A percentile compares a stretch with the other conserved stretches of the same genome.
phyloP scores from a whole-genome alignment of 495 filamentous ascomycete species.

The Penicillium lividum region DNA sequence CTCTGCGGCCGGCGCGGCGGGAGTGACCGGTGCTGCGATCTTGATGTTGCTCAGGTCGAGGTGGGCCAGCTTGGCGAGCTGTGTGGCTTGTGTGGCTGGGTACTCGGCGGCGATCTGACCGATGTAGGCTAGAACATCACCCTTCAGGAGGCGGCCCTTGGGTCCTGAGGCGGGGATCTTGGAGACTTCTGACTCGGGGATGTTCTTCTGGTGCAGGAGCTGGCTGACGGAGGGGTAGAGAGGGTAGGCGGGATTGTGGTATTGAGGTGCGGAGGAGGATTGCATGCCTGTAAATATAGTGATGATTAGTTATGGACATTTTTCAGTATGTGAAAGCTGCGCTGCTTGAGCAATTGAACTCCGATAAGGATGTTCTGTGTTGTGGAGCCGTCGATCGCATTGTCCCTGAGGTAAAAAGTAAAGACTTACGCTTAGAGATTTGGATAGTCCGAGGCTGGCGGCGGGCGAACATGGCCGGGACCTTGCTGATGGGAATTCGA shows the following conservation, averaged over 20 bases:
- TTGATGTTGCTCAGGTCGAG: conserved; percentile 96
- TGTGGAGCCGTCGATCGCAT: conserved; percentile 2
- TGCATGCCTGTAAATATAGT: conserved; percentile 29
- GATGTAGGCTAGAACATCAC: conserved; percentile 89
- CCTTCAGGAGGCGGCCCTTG: conserved; percentile 87
- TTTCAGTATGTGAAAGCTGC: background rate
- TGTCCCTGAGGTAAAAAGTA: conserved; percentile 3
- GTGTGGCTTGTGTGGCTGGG: conserved; percentile 65
- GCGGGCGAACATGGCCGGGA: conserved; percentile 42
- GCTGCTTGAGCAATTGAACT: conserved; percentile 5
- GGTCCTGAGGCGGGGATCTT: conserved; percentile 87
- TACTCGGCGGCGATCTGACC: conserved; percentile 70
- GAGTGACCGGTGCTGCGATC: conserved; percentile 60
- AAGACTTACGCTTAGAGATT: conserved; percentile 43
- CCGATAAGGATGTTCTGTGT: conserved; percentile 6
- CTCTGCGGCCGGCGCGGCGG: conserved; percentile 42
- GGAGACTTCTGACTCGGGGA: conserved; percentile 68
- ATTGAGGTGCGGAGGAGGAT: conserved; percentile 44
- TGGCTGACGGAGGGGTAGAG: conserved; percentile 84
- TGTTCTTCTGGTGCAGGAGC: conserved; percentile 73
- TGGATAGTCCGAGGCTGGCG: conserved; percentile 37
- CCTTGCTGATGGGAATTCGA: conserved; percentile 35
- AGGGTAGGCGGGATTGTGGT: conserved; percentile 72
- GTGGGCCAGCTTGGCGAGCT: conserved; percentile 72
- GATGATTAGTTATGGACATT: background rate